Percentiles rank a stretch among this genome's conserved stretches.
phyloP scores from a whole-genome alignment of 768 basidiomycete genomes.

The Macrocybe gigantea region DNA sequence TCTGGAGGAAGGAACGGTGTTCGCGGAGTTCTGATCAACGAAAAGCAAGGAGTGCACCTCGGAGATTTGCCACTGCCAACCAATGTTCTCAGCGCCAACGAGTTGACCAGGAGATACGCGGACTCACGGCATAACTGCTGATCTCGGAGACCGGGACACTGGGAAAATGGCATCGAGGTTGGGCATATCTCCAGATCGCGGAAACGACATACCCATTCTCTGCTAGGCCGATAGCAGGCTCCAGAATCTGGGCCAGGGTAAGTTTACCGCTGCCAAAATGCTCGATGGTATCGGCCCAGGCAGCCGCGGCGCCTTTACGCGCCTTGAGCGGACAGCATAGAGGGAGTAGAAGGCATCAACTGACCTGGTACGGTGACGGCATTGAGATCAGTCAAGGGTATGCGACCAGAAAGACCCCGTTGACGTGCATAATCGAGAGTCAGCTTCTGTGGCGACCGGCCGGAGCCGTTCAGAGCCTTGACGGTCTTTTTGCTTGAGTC shows the following conservation, averaged over 20 bases:
- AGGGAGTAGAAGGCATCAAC: conserved; percentile 3
- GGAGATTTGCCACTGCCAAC: conserved; percentile 45
- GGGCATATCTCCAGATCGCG: too few relatives aligned
- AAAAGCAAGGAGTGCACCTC: conserved; percentile 34
- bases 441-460: conserved; percentile 76
- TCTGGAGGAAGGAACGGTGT: conserved; percentile 22
- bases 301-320: conserved; percentile 76
- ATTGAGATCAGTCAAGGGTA: conserved; percentile 80
- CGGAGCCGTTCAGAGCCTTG: conserved; percentile 90
- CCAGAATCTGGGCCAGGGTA: conserved; percentile 63
- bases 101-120: conserved; percentile 3
- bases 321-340: conserved; percentile 1
- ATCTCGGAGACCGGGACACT: conserved; percentile 79
- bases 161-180: too few relatives aligned
- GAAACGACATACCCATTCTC: conserved; percentile 69
- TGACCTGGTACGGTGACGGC: conserved; percentile 85
- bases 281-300: conserved; percentile 89
- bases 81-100: conserved; percentile 1
- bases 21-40: not conserved
- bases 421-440: conserved; percentile 65
- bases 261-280: conserved; percentile 73
- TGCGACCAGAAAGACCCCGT: conserved; percentile 65
- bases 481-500: conserved; percentile 78
- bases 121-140: conserved; percentile 49
- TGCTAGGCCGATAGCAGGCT: conserved; percentile 86